These are phyloP conservation scores for Apiospora arundinis DNA, from an alignment of 2,329 filamentous ascomycete species.

Conservation along the genomic window DNA sequence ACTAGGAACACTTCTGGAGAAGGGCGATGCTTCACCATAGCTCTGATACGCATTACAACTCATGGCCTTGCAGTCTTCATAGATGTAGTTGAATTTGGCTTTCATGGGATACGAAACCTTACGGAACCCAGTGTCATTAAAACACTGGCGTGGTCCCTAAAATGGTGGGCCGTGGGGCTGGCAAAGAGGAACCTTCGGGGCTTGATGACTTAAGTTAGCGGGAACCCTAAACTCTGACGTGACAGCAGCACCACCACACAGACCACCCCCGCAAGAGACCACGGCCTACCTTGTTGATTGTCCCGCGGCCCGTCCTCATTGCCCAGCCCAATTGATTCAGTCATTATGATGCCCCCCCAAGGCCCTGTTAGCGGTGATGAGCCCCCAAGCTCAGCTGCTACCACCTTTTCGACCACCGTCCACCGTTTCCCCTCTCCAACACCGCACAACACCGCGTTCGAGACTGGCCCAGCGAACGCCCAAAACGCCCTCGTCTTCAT, in stretches of 20 bases:
- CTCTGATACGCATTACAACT: too few species aligned
- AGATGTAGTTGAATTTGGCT: background rate
- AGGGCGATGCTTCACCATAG: too few species aligned
- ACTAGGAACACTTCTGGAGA: too few species aligned
- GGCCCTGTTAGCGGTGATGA: background rate
- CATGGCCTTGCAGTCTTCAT: too few species aligned
- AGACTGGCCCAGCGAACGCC: constrained; percentile 48
- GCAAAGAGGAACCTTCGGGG: too few species aligned
- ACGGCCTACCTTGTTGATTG: background rate
- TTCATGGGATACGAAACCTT: background rate
- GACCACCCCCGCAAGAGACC: background rate
- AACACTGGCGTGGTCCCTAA: background rate
- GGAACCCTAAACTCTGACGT: constrained; percentile 1
- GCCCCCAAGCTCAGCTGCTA: background rate
- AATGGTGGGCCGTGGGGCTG: background rate
- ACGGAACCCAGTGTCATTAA: background rate
- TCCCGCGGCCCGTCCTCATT: background rate
- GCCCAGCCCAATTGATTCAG: too few species aligned
- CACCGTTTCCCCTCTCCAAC: constrained; percentile 50
- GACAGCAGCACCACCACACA: background rate
- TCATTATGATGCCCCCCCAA: background rate
- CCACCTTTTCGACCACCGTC: constrained; percentile 49
- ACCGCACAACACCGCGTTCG: constrained; percentile 52
- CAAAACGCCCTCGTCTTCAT: constrained; percentile 71
- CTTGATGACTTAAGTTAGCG: background rate